phyloP scores from a whole-genome alignment of 179 eudicot species.

The Corrigiola litoralis region DNA sequence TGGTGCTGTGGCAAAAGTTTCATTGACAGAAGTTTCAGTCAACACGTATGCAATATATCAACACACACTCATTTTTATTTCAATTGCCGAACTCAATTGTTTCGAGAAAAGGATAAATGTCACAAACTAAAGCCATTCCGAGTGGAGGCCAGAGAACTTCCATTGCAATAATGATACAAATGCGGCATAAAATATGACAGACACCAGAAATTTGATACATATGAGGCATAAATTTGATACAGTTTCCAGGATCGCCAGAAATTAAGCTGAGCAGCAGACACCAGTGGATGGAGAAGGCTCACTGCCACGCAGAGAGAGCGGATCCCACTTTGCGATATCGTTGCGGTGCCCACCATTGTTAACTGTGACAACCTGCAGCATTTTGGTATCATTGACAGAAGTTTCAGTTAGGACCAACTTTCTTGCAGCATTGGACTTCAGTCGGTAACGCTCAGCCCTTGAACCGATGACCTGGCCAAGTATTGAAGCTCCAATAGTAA shows the following conservation, averaged over 20 bases:
- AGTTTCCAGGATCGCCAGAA: neutral
- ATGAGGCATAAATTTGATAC: slow-evolving; percentile 3
- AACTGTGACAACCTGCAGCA: slow-evolving; percentile 23
- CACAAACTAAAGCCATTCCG: neutral
- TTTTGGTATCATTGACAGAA: slow-evolving; percentile 17
- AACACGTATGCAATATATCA: neutral
- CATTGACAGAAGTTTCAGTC: too few relatives aligned
- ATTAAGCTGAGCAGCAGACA: slow-evolving; percentile 36
- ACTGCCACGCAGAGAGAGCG: slow-evolving; percentile 29
- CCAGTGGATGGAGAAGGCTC: slow-evolving; percentile 37
- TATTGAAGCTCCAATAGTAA: slow-evolving; percentile 83
- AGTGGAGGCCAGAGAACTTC: neutral
- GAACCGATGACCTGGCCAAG: slow-evolving; percentile 95
- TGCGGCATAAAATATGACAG: too few relatives aligned
- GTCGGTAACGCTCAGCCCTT: slow-evolving; percentile 78
- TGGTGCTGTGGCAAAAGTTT: neutral
- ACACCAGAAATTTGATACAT: too few relatives aligned
- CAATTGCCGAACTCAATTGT: slow-evolving; percentile 10
- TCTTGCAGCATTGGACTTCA: slow-evolving; percentile 42
- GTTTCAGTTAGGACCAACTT: slow-evolving; percentile 20
- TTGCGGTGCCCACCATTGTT: slow-evolving; percentile 31
- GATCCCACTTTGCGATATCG: slow-evolving; percentile 41
- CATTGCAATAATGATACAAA: slow-evolving; percentile 17
- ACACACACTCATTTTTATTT: slow-evolving; percentile 5
- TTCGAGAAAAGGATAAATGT: neutral